Conservation (phyloP, 345 rosid genomes). For the Sapria himalayana region DNA sequence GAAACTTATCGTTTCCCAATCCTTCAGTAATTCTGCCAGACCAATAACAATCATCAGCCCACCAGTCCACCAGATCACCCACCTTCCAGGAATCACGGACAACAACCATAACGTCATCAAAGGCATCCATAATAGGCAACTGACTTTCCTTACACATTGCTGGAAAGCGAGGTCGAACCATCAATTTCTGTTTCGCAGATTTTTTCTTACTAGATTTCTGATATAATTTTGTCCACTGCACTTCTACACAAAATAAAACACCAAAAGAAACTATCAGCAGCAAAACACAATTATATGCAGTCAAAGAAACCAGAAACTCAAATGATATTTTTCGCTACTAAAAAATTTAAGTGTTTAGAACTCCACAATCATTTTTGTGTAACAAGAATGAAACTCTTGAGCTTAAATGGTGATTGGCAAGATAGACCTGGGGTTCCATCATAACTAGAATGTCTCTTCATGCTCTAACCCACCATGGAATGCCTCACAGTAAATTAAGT, state of each 20-base stretch:
- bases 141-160: slow-evolving; percentile 17
- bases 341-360: too few relatives aligned
- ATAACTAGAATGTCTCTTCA: too few relatives aligned
- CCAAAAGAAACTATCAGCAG: not conserved
- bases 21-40: slow-evolving; percentile 23
- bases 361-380: too few relatives aligned
- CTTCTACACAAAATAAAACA: slow-evolving; percentile 13
- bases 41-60: slow-evolving; percentile 36
- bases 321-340: too few relatives aligned
- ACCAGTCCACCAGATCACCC: slow-evolving; percentile 65
- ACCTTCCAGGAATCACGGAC: slow-evolving; percentile 28
- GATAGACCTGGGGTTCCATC: too few relatives aligned
- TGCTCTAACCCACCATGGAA: too few relatives aligned
- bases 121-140: slow-evolving; percentile 11
- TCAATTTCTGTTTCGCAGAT: slow-evolving; percentile 11
- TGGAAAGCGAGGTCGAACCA: slow-evolving; percentile 49
- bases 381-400: too few relatives aligned
- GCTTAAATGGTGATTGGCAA: too few relatives aligned
- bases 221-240: slow-evolving; percentile 14
- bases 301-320: too few relatives aligned
- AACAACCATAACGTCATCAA: slow-evolving; percentile 19
- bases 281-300: too few relatives aligned
- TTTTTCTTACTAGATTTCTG: slow-evolving; percentile 12
- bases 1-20: slow-evolving; percentile 15
- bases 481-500: too few relatives aligned